Percentiles rank a stretch among this genome's conserved stretches.
Evolutionary conservation across 768 basidiomycete genomes (phyloP).

Genomic region (Mycena olivaceomarginata): DNA sequence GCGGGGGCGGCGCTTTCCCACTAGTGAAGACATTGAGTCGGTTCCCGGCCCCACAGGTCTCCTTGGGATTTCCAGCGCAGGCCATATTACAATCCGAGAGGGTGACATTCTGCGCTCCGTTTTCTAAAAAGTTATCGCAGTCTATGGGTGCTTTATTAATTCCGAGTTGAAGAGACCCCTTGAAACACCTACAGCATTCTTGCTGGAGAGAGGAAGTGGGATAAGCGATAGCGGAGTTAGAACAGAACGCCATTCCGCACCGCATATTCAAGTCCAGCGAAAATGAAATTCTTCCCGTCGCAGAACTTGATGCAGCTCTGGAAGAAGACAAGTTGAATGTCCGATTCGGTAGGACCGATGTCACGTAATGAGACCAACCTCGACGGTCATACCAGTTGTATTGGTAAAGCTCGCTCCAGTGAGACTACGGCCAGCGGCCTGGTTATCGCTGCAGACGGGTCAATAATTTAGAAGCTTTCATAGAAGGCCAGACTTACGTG

Average conservation of each 20-base stretch:
- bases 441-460: conserved; percentile 64
- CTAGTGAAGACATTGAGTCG: conserved; percentile 73
- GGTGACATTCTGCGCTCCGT: conserved; percentile 67
- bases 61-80: conserved; percentile 64
- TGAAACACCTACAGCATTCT: conserved; percentile 73
- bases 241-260: conserved; percentile 45
- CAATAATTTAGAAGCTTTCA: conserved; percentile 16
- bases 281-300: conserved; percentile 67
- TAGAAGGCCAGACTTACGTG: conserved; percentile 63
- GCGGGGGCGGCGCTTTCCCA: conserved; percentile 72
- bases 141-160: conserved; percentile 59
- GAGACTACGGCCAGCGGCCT: conserved; percentile 67
- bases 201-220: conserved; percentile 40
- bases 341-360: neutral
- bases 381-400: conserved; percentile 77
- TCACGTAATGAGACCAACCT: conserved; percentile 45
- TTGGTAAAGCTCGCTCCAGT: conserved; percentile 66
- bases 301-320: conserved; percentile 68
- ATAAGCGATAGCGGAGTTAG: conserved; percentile 27
- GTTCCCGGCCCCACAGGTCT: conserved; percentile 68
- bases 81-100: conserved; percentile 65
- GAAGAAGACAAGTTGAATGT: neutral
- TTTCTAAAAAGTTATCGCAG: conserved; percentile 75
- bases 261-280: conserved; percentile 82
- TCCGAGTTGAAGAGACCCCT: conserved; percentile 2